Evolutionary conservation across 169 alveolate genomes (phyloP), one percentile per base, ranked within the genome.

Genomic region (Plasmodium vivax): DNA sequence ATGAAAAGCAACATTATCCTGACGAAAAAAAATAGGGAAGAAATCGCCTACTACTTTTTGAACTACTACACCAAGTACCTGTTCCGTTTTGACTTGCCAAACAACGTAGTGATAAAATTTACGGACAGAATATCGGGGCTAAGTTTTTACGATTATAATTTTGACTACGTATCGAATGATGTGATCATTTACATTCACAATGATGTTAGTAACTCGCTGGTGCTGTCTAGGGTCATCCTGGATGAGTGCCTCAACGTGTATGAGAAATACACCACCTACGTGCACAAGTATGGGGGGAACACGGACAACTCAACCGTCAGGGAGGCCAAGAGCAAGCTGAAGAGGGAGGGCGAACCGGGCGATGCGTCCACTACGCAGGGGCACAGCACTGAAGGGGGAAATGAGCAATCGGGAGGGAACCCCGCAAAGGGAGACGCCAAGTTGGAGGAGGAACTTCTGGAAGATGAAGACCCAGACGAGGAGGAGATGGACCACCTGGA

Each of bases 11-110:
- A 90, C 38, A 19, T 90, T 36, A 4, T 81, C 19, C 80, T 90
- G 73, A 80, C 41, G 45, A 32, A 32, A 8, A 79, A 56, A 71
- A 88, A 74, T 80, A 62, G 83, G 36, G 94, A 90, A 90, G 94
- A 90, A 43, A 81, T 90, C 19, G 94, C 91, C n/a, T 90, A 79
- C 43, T 90, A 90, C n/a, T 90, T 90, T 90, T 74, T 90, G 74
- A 90, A 90, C 36, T 90, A 80, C 32, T 90, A 90, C 82, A 90
- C 90, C 10, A 90, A 90, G 82, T 16, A 90, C 51, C 47, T 90
- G 27, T 90, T 90, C 73, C 82, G 90, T n/a, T 90, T 58, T 90
- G 94, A 90, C 19, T 79, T 90, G 3, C 94, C 94, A 54, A 90
- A 90, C 83, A 90, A 90, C 41, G 38, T 90, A 2, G 58, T 80